Conservation (phyloP, 2,329 filamentous ascomycete genomes). For the Cytospora chrysosperma region DNA sequence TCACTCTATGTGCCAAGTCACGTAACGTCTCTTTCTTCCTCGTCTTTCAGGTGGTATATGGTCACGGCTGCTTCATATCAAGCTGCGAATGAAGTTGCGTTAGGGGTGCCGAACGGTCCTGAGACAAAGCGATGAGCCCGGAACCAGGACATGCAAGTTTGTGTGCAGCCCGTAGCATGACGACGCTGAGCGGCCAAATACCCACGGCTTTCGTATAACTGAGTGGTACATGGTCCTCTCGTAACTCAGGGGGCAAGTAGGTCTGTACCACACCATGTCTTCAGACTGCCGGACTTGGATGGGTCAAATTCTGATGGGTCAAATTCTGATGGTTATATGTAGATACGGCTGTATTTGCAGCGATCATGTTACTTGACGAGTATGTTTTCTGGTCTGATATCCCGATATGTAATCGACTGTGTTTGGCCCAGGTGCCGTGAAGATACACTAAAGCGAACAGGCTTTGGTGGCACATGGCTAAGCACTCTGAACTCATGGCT, state of each 20-base stretch:
- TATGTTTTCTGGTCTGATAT: not conserved
- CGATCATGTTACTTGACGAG: not conserved
- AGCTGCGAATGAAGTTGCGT: not conserved
- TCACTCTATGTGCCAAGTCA: not conserved
- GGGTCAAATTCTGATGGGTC: not conserved
- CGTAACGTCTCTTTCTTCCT: not conserved
- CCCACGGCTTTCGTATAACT: constrained; percentile 12
- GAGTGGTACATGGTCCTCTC: too few relatives aligned
- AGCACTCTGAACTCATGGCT: not conserved
- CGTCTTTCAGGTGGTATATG: not conserved
- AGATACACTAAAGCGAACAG: not conserved
- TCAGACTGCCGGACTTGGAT: not conserved
- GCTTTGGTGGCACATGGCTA: not conserved
- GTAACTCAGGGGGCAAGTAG: constrained; percentile 8
- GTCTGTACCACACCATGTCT: constrained; percentile 2
- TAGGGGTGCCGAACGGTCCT: not conserved
- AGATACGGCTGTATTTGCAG: not conserved
- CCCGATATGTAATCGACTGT: not conserved
- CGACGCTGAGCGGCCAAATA: constrained; percentile 14
- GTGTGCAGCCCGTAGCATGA: constrained; percentile 1
- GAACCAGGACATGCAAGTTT: constrained; percentile 3
- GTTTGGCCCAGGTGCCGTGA: not conserved
- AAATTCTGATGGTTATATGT: not conserved
- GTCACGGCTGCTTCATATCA: not conserved
- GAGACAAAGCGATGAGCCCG: not conserved